These are phyloP conservation scores for Nasturtium officinale DNA, from an alignment of 345 rosid genomes.

Conservation along the genomic window DNA sequence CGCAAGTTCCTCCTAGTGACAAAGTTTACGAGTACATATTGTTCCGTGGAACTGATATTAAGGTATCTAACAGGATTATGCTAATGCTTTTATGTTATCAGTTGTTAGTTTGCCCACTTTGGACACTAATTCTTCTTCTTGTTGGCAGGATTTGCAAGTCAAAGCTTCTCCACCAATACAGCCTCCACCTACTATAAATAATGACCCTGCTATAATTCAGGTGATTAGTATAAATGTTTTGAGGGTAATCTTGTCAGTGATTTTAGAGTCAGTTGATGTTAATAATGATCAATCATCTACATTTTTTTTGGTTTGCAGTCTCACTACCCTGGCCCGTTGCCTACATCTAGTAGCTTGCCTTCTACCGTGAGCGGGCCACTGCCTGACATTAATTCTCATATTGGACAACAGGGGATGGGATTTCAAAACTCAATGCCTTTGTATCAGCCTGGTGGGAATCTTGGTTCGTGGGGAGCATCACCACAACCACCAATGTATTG, in stretches of 20 bases:
- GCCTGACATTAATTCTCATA: constrained; percentile 60
- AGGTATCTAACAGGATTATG: constrained; percentile 45
- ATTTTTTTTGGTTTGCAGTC: constrained; percentile 58
- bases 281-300: constrained; percentile 14
- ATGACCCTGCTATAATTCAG: constrained; percentile 97
- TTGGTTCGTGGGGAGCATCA: constrained; percentile 81
- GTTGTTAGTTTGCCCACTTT: not conserved
- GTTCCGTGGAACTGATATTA: constrained; percentile 71
- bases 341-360: constrained; percentile 63
- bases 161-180: constrained; percentile 86
- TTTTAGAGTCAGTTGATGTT: not conserved
- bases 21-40: constrained; percentile 69
- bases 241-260: not conserved
- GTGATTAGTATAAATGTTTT: constrained; percentile 38
- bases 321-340: constrained; percentile 70
- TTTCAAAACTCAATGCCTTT: constrained; percentile 73
- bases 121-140: not conserved
- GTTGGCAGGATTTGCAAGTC: constrained; percentile 84
- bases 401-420: constrained; percentile 58
- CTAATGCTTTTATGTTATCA: not conserved
- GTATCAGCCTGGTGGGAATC: constrained; percentile 85
- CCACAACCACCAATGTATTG: constrained; percentile 87
- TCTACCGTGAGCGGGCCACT: constrained; percentile 59
- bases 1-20: constrained; percentile 62
- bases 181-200: constrained; percentile 65